Conservation (phyloP, 108 stramenopile species). For the Tribonema minus region DNA sequence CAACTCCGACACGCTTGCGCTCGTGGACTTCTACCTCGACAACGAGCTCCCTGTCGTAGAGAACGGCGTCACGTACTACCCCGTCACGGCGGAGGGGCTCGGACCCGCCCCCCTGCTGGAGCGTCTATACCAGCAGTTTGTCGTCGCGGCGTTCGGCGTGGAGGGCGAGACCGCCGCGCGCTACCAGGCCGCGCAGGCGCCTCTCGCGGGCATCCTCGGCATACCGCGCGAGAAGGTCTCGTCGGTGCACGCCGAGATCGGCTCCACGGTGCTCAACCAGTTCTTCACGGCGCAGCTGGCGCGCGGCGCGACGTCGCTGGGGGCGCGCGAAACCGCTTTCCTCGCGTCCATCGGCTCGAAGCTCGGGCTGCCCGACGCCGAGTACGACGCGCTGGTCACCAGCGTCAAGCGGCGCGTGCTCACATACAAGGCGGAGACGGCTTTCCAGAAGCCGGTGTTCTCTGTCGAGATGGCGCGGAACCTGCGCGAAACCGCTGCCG, state of each 20-base stretch:
- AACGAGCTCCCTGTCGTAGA: slow-evolving; percentile 7
- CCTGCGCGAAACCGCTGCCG: background rate
- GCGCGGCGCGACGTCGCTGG: slow-evolving; percentile 1
- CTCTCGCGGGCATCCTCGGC: slow-evolving; percentile 39
- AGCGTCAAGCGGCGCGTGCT: background rate
- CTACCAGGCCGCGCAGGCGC: slow-evolving; percentile 21
- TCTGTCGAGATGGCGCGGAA: background rate
- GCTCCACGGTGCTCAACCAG: slow-evolving; percentile 23
- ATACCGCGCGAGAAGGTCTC: background rate
- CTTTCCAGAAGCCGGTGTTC: background rate
- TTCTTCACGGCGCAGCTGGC: slow-evolving; percentile 18
- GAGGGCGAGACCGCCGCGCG: slow-evolving; percentile 25
- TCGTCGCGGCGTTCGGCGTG: slow-evolving; percentile 18
- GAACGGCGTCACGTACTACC: background rate
- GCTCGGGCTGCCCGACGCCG: slow-evolving; percentile 10
- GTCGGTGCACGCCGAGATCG: slow-evolving; percentile 23
- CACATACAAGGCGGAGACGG: background rate
- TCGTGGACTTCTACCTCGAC: slow-evolving; percentile 31
- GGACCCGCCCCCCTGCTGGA: slow-evolving; percentile 2
- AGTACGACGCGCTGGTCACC: background rate
- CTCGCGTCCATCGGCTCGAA: slow-evolving; percentile 14
- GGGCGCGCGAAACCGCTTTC: slow-evolving; percentile 21
- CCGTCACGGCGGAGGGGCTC: slow-evolving; percentile 12
- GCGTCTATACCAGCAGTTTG: slow-evolving; percentile 31
- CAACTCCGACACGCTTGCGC: slow-evolving; percentile 11